Base-by-base conservation (phyloP, 208 protist genomes). In the Tritrichomonas musculus region DNA sequence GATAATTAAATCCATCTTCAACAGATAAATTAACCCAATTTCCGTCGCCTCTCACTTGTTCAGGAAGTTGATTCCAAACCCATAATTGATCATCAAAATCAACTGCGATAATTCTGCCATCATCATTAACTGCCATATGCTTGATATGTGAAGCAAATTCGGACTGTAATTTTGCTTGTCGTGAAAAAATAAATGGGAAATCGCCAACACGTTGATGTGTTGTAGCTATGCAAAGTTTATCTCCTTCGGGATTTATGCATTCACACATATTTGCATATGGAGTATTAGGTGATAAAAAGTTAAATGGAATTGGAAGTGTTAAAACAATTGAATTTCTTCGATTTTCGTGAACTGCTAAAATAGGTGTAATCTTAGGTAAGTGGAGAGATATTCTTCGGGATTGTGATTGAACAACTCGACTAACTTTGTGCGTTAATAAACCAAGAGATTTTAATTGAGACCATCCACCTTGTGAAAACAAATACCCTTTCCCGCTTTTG, bases 271-370 rank as follows among this genome's bases (percentile, higher is more conserved):
- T 88, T 14, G 27, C 47, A 50, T 88, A 44, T n/a, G 9, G 53
- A n/a, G 64, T 5, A n/a, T 88, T 39, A 44, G 25, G 17, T 88
- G 33, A 41, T 57, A 49, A 20, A 39, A 57, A 33, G 39, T 88
- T 53, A 33, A 49, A 44, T 53, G 77, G 77, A 57, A 44, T 53
- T n/a, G 77, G 77, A 33, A 88, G 33, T 53, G 44, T 88, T 20
- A 88, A 55, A 53, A 88, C 44, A 13, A 8, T 53, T 5, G 47
- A 27, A 27, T 17, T 25, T 11, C 1, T 0, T 55, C 27, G 25
- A 53, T 44, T 88, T 53, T 88, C 77, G n/a, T 88, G 77, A 57
- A 88, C 57, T 60, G 77, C 77, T 57, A 88, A 39, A 36, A 88
- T 11, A 33, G 77, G 77, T 20, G 77, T 88, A 39, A 88, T 4